These are phyloP conservation scores for Pseudocercospora crystallina DNA, from an alignment of 2,329 filamentous ascomycete genomes.

Conservation along the genomic window DNA sequence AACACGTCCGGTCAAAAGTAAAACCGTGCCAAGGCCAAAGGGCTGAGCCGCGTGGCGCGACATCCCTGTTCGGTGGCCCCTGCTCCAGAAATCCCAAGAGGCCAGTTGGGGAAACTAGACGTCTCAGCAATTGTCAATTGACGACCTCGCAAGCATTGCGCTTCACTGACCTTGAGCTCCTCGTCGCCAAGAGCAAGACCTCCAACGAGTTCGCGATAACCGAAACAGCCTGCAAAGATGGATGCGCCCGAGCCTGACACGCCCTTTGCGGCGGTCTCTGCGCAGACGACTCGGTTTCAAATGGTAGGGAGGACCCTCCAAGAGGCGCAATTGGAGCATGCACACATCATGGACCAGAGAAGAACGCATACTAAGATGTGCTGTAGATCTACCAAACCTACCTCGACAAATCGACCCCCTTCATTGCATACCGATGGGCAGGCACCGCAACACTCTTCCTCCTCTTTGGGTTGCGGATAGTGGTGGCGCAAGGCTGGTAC, in stretches of 20 bases:
- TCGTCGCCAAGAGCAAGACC: too few relatives aligned
- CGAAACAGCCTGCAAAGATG: conserved; percentile 52
- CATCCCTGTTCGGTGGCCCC: too few relatives aligned
- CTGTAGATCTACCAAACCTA: conserved; percentile 86
- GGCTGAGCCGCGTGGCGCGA: too few relatives aligned
- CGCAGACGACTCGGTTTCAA: conserved; percentile 75
- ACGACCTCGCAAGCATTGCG: too few relatives aligned
- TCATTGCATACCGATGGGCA: conserved; percentile 84
- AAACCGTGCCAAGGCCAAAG: too few relatives aligned
- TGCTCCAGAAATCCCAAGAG: too few relatives aligned
- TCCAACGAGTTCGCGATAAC: too few relatives aligned
- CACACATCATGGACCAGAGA: neutral
- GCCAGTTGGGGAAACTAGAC: too few relatives aligned
- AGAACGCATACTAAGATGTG: conserved; percentile 1
- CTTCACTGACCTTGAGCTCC: too few relatives aligned
- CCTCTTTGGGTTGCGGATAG: conserved; percentile 84
- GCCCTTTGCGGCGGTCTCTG: conserved; percentile 84
- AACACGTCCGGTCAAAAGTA: too few relatives aligned
- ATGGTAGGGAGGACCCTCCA: conserved; percentile 54
- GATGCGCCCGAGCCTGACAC: conserved; percentile 87
- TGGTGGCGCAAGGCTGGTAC: conserved; percentile 96
- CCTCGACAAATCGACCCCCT: conserved; percentile 90
- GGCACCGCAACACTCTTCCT: conserved; percentile 74
- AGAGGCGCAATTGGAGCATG: neutral
- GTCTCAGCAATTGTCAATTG: too few relatives aligned